A percentile compares a stretch with the other conserved stretches of the same genome.
These are phyloP conservation scores for Pinus taeda DNA, from an alignment of 75 land plant species.

Conservation along the genomic window DNA sequence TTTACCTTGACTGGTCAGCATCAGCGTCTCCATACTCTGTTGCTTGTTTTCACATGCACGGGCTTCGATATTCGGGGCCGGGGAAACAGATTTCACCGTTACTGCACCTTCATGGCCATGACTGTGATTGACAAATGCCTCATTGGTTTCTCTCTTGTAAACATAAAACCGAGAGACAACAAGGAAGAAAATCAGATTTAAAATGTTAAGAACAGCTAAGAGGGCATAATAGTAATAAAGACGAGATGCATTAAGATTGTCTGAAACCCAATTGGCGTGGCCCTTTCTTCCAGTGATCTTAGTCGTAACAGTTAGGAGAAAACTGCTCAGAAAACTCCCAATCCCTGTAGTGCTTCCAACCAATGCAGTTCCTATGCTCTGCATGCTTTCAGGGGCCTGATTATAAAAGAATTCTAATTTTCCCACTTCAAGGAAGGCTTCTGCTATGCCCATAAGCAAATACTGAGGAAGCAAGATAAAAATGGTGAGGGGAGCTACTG, in stretches of 20 bases:
- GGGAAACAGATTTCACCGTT: too few relatives aligned
- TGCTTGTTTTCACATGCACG: too few relatives aligned
- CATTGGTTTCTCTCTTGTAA: conserved; percentile 21
- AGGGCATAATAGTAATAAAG: conserved; percentile 38
- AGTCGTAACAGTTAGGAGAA: conserved; percentile 62
- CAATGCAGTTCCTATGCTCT: conserved; percentile 83
- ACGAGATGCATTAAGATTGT: conserved; percentile 28
- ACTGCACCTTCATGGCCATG: too few relatives aligned
- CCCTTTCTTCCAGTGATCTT: conserved; percentile 37
- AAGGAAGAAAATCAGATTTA: conserved; percentile 33
- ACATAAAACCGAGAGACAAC: conserved; percentile 21
- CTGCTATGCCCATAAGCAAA: conserved; percentile 59
- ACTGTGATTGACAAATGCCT: too few relatives aligned
- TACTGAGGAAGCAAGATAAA: conserved; percentile 83
- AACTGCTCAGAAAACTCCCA: conserved; percentile 83
- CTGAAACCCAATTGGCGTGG: conserved; percentile 4
- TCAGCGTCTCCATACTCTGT: too few relatives aligned
- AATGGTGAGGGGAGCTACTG: conserved; percentile 67
- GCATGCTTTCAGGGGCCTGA: conserved; percentile 84
- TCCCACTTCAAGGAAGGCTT: conserved; percentile 71
- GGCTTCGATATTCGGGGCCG: too few relatives aligned
- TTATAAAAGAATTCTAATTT: conserved; percentile 86
- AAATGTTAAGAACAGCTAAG: conserved; percentile 17
- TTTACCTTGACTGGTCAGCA: too few relatives aligned
- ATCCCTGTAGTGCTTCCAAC: conserved; percentile 76